These are phyloP conservation scores for Tubosaeta sp. DNA, from an alignment of 768 basidiomycete species.

Conservation along the genomic window DNA sequence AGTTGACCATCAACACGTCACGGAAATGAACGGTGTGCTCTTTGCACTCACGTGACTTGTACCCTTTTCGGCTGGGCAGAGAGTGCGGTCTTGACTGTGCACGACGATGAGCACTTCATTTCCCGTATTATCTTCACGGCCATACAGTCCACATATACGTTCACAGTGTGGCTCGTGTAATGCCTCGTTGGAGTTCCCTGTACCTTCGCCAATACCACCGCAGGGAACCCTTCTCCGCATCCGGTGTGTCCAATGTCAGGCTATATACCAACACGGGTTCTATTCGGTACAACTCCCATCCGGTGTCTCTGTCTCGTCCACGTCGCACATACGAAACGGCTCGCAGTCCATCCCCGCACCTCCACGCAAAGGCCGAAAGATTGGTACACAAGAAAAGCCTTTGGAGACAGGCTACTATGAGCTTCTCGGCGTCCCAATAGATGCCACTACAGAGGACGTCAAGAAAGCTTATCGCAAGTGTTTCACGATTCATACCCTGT, in stretches of 20 bases:
- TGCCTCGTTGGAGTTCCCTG: slow-evolving; percentile 59
- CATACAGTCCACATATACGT: slow-evolving; percentile 60
- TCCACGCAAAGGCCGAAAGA: slow-evolving; percentile 61
- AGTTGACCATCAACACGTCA: no score
- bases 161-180: slow-evolving; percentile 60
- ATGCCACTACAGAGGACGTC: slow-evolving; percentile 78
- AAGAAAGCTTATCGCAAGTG: slow-evolving; percentile 83
- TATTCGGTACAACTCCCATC: slow-evolving; percentile 57
- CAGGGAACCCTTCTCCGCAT: slow-evolving; percentile 58
- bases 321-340: slow-evolving; percentile 17
- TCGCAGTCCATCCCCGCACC: slow-evolving; percentile 14
- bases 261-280: slow-evolving; percentile 58
- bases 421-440: slow-evolving; percentile 67
- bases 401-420: slow-evolving; percentile 92
- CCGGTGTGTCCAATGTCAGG: slow-evolving; percentile 66
- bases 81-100: slow-evolving; percentile 1
- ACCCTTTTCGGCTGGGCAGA: slow-evolving; percentile 5
- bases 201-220: slow-evolving; percentile 55
- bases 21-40: not conserved
- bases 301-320: slow-evolving; percentile 12
- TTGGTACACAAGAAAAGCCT: slow-evolving; percentile 84
- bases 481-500: not conserved
- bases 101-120: slow-evolving; percentile 44
- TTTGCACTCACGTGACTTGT: slow-evolving; percentile 16
- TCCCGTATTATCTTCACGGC: slow-evolving; percentile 59